Conservation (phyloP, 306 rosid species). For the Mimosa pudica region DNA sequence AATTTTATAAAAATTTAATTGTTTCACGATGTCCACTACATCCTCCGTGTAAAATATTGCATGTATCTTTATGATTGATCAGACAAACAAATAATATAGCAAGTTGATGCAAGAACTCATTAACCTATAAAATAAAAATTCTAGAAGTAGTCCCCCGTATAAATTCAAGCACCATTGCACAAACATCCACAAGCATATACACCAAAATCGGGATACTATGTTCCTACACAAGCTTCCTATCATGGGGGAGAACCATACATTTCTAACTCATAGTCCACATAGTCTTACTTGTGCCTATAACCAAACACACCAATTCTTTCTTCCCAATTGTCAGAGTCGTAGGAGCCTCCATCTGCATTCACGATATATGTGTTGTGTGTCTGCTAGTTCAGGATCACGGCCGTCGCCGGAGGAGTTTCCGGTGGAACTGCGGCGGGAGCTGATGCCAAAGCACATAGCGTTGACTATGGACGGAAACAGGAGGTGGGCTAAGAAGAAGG, state of each 20-base stretch:
- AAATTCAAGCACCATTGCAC: background rate
- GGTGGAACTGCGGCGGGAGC: slow-evolving; percentile 46
- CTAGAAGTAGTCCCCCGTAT: too few relatives aligned
- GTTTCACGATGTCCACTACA: too few relatives aligned
- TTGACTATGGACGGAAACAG: slow-evolving; percentile 77
- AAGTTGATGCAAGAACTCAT: too few relatives aligned
- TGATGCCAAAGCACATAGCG: slow-evolving; percentile 30
- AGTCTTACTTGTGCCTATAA: background rate
- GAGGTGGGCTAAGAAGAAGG: slow-evolving; percentile 70
- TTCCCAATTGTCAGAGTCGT: background rate
- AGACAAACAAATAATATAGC: too few relatives aligned
- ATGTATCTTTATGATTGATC: too few relatives aligned
- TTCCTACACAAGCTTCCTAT: background rate
- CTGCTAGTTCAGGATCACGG: background rate
- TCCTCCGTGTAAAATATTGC: too few relatives aligned
- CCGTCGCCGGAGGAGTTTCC: slow-evolving; percentile 41
- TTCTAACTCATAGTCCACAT: background rate
- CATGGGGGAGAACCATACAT: background rate
- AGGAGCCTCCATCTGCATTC: too few relatives aligned
- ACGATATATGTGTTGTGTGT: slow-evolving; percentile 2
- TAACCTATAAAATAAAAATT: too few relatives aligned
- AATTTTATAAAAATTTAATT: too few relatives aligned
- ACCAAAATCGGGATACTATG: background rate
- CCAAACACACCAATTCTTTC: slow-evolving; percentile 20
- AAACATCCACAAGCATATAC: background rate